Evolutionary conservation across 75 land plant species (phyloP), one percentile per base, ranked within the genome.

Genomic region (Picea sitchensis): DNA sequence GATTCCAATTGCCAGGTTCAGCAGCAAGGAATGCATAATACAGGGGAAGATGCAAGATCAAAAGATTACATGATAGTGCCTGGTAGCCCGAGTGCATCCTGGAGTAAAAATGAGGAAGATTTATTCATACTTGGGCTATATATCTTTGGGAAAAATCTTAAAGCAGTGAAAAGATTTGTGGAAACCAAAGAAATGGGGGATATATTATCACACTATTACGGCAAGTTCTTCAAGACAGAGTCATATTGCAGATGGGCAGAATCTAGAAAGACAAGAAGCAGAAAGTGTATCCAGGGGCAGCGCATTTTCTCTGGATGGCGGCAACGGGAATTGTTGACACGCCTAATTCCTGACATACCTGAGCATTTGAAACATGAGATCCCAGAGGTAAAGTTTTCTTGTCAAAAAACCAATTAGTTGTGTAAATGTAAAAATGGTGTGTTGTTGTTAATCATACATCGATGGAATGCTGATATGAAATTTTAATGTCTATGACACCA

Each of bases 111-210:
- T 32, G 95, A 91, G 56, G 69, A 34, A 47, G 86, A 86, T 1
- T 67, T 78, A 63, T 93, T 93, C 80, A 59, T 91, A 13, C 90
- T 93, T 47, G 95, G 95, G 65, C 85, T 93, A 15, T 91, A 90
- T 77, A 82, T 91, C 21, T 93, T 93, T 79, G 90, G 90, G 51
- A 93, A 91, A 69, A 81, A 93, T 64, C 71, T 93, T 75, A 44
- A 58, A 31, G 84, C 71, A 26, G 81, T 93, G 54, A 76, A 77
- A 32, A 84, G 78, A 73, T 88, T 93, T 76, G 57, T 91, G 8
- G 90, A 83, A 30, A 77, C 59, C n/a, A 89, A 84, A 78, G 77
- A 65, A n/a, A 86, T 92, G 86, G 89, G 84, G 18, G 87, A 88
- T 36, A 78, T 93, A 8, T 47, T 87, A 17, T 82, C 82, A 17